A percentile compares a stretch with the other conserved stretches of the same genome.
Conservation (phyloP, 257 asterid species). For the Cinchona pubescens region DNA sequence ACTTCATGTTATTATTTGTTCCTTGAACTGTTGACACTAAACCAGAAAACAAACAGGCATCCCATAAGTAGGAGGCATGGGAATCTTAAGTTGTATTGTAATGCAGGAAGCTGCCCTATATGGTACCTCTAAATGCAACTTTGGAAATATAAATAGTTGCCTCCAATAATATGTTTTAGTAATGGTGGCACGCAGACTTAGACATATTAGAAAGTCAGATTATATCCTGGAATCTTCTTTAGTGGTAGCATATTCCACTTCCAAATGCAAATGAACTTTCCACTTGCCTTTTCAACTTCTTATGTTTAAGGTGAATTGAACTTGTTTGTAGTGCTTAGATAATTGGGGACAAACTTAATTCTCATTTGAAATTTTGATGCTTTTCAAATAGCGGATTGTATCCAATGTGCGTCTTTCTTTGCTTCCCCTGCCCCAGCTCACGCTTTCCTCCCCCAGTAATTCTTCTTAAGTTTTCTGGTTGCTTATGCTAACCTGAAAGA, state of each 20-base stretch:
- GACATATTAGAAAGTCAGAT: not conserved
- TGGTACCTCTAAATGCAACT: not conserved
- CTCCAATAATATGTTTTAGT: not conserved
- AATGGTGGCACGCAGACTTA: not conserved
- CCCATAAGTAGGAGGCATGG: not conserved
- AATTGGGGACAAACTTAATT: no score
- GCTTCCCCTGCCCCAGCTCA: no score
- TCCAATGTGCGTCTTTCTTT: no score
- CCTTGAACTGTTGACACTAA: not conserved
- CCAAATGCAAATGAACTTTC: not conserved
- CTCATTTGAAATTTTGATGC: no score
- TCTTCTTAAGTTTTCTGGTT: no score
- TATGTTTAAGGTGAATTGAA: not conserved
- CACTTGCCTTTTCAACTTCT: not conserved
- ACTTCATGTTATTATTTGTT: not conserved
- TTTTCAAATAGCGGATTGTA: no score
- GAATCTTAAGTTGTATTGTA: not conserved
- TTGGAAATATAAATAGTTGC: no score
- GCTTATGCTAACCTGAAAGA: not conserved
- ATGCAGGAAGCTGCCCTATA: not conserved
- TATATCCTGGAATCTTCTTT: not conserved
- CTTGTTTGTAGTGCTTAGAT: not conserved
- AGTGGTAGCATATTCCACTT: not conserved
- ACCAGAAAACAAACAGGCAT: no score
- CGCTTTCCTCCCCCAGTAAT: no score